Percentiles rank a stretch among this genome's conserved stretches.
phyloP scores from a whole-genome alignment of 805 yeast species.

The Zygoascus flipseniorum region DNA sequence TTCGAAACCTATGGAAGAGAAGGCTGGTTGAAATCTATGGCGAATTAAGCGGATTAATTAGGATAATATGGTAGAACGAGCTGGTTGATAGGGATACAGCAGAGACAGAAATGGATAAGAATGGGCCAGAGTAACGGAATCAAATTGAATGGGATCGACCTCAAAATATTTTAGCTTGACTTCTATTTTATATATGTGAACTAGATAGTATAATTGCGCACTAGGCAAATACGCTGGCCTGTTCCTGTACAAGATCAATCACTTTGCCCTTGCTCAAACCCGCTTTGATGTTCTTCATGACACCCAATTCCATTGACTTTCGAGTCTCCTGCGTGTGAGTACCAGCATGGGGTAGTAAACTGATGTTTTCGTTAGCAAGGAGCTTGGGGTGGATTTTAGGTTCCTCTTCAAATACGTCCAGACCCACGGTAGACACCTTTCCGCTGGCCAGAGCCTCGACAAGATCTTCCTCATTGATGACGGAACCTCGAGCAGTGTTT shows the following conservation, averaged over 20 bases:
- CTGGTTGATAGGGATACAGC: too few species aligned
- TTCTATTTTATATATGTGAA: too few species aligned
- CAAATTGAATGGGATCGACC: too few species aligned
- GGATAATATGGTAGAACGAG: too few species aligned
- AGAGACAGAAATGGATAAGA: too few species aligned
- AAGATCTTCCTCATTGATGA: constrained; percentile 46
- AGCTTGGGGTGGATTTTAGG: constrained; percentile 45
- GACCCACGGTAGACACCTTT: constrained; percentile 43
- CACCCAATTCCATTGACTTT: constrained; percentile 71
- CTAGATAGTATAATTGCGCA: background rate
- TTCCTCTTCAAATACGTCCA: constrained; percentile 55
- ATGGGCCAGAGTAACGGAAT: too few species aligned
- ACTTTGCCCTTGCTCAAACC: constrained; percentile 61
- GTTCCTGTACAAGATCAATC: constrained; percentile 71
- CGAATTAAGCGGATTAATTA: too few species aligned
- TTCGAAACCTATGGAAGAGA: too few species aligned
- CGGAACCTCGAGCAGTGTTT: constrained; percentile 56
- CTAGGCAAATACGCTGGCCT: background rate
- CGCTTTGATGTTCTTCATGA: constrained; percentile 56
- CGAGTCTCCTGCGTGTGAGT: constrained; percentile 37
- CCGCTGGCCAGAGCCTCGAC: constrained; percentile 41
- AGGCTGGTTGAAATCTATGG: too few species aligned
- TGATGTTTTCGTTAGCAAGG: constrained; percentile 36
- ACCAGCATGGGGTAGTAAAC: constrained; percentile 51
- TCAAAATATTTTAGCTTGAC: too few species aligned